Evolutionary conservation across 1,284 basidiomycete genomes (phyloP).

Genomic region (Rugosomyces carneus): DNA sequence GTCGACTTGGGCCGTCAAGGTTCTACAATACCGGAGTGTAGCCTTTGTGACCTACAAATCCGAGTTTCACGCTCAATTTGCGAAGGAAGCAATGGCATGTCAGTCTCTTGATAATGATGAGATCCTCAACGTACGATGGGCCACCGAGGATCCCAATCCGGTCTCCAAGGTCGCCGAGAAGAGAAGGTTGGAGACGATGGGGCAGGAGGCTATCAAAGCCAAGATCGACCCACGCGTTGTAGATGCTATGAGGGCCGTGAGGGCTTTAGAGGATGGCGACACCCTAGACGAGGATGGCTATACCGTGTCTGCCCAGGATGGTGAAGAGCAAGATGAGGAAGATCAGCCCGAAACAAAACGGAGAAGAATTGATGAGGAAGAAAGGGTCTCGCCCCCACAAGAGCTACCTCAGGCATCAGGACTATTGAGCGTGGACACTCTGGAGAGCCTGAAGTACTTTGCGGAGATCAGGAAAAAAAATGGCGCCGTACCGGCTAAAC

Average conservation of each 20-base stretch:
- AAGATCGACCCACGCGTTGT: conserved; percentile 81
- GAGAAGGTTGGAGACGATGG: conserved; percentile 72
- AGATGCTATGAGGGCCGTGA: conserved; percentile 77
- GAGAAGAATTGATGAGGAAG: conserved; percentile 30
- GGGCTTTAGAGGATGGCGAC: conserved; percentile 82
- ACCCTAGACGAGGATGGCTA: conserved; percentile 43
- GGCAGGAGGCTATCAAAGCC: conserved; percentile 78
- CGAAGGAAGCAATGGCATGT: conserved; percentile 98
- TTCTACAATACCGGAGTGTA: conserved; percentile 90
- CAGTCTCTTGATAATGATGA: conserved; percentile 98
- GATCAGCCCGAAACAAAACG: conserved; percentile 33
- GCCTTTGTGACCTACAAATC: conserved; percentile 95
- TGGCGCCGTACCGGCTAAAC: conserved; percentile 28
- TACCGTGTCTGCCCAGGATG: conserved; percentile 22
- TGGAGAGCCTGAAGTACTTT: conserved; percentile 85
- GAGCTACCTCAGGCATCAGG: conserved; percentile 34
- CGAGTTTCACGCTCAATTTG: conserved; percentile 90
- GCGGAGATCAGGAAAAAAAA: conserved; percentile 68
- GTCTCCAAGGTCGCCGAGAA: conserved; percentile 82
- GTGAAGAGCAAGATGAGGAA: conserved; percentile 31
- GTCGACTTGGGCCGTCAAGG: conserved; percentile 57
- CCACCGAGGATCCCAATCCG: conserved; percentile 94
- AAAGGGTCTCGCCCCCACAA: conserved; percentile 15
- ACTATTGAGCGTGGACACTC: conserved; percentile 70
- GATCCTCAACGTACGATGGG: conserved; percentile 97